Evolutionary conservation across 2,329 filamentous ascomycete genomes (phyloP), one percentile per base, ranked within the genome.

Genomic region (Xylaria sp.): DNA sequence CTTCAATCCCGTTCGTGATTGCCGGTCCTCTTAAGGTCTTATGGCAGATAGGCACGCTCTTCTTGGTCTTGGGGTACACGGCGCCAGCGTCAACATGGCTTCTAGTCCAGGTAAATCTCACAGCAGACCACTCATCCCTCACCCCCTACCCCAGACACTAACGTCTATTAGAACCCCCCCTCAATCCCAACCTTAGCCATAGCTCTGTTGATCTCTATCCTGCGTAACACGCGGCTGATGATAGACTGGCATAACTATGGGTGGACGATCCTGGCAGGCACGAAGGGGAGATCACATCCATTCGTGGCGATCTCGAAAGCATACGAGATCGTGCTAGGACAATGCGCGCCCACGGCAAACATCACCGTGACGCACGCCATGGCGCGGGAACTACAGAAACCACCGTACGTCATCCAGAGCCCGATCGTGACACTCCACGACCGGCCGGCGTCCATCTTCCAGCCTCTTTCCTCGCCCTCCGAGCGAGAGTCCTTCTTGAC

Each of bases 211-310:
- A 85, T 93, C 57, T 93, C 92, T 75, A 87, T 90, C 73, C 79
- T 97, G 59, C 90, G 96, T 59, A 91, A 93, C 74, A 97, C 93
- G 46, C 88, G 88, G 65, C 86, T 99, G 4, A 86, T 98, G 69
- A 92, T 98, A 64, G 96, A 99, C 83, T 99, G 96, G 96, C 96
- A 99, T 83, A 99, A 99, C 81, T 98, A 97, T 80, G 96, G 95
- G 74, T 97, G 95, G 85, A 95, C 93, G 9, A 97, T 99, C 74
- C 88, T 99, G 3, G 92, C 87, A 5, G 84, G 87, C 57, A 88
- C 86, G 58, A 81, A 84, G 28, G 85, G 88, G 48, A 71, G 81
- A 1, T 80, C 77, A 6, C 93, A 97, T 76, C 91, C 91, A 0
- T 86, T 97, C n/a, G 93, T 97, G 9, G 85, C 82, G 33, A 77